Evolutionary conservation across 148 eudicot species (phyloP).

Genomic region (Pharnaceum exiguum): DNA sequence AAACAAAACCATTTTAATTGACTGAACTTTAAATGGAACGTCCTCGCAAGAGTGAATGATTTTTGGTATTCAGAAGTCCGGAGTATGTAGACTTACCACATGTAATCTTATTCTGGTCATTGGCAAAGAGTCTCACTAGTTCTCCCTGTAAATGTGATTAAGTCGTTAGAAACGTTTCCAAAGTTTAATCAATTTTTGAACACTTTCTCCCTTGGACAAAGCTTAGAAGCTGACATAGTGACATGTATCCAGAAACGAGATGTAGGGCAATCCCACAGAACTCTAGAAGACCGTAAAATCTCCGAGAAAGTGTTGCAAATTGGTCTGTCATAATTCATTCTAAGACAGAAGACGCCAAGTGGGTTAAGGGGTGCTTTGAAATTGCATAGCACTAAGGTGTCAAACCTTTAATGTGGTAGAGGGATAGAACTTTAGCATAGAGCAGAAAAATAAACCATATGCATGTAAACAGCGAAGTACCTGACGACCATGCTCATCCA

Average conservation of each 20-base stretch:
- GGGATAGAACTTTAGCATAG: not conserved
- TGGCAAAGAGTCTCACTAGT: slow-evolving; percentile 68
- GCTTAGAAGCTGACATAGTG: no score
- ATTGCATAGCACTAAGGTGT: no score
- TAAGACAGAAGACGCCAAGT: no score
- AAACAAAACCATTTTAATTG: not conserved
- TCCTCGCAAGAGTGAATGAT: not conserved
- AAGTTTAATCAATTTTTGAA: not conserved
- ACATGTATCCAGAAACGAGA: no score
- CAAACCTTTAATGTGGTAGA: not conserved
- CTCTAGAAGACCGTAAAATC: no score
- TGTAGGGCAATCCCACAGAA: no score
- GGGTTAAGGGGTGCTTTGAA: no score
- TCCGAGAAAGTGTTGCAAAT: no score
- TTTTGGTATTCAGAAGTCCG: not conserved
- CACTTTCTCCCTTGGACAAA: no score
- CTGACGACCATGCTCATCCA: slow-evolving; percentile 95
- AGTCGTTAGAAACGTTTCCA: not conserved
- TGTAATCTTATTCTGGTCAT: slow-evolving; percentile 77
- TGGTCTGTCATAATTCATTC: no score
- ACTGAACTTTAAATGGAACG: not conserved
- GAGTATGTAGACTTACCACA: slow-evolving; percentile 55
- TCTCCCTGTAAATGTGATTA: slow-evolving; percentile 55
- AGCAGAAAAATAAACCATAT: not conserved
- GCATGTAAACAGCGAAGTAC: slow-evolving; percentile 33